Conservation (phyloP, 192 early-diverging fungal genomes). For the Anaeromyces robustus region DNA sequence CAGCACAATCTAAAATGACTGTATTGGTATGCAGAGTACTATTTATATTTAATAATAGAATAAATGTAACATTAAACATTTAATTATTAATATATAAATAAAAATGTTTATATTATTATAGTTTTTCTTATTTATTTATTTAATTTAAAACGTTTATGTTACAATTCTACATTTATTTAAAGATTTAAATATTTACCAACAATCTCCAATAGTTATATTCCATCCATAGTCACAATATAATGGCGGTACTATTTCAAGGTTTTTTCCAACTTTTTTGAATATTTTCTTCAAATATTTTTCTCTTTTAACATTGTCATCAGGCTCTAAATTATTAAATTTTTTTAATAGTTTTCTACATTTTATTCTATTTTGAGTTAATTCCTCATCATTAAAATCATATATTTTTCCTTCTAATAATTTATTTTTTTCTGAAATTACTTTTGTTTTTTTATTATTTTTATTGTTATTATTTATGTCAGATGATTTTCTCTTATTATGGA, state of each 20-base stretch:
- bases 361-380: not conserved
- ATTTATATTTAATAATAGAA: too few species aligned
- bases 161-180: too few species aligned
- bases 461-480: too few species aligned
- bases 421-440: not conserved
- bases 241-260: not conserved
- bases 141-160: too few species aligned
- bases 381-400: not conserved
- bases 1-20: not conserved
- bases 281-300: not conserved
- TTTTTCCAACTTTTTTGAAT: not conserved
- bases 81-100: too few species aligned
- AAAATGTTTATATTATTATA: too few species aligned
- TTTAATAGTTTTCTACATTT: not conserved
- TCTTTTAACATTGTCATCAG: not conserved
- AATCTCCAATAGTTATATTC: not conserved
- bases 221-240: not conserved
- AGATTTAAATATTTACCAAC: not conserved
- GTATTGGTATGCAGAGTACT: too few species aligned
- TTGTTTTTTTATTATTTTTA: too few species aligned
- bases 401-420: not conserved
- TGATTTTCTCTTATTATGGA: too few species aligned
- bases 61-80: too few species aligned
- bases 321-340: not conserved
- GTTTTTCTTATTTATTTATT: too few species aligned